These are phyloP conservation scores for Rosa rugosa DNA, from an alignment of 306 rosid genomes.

Conservation along the genomic window DNA sequence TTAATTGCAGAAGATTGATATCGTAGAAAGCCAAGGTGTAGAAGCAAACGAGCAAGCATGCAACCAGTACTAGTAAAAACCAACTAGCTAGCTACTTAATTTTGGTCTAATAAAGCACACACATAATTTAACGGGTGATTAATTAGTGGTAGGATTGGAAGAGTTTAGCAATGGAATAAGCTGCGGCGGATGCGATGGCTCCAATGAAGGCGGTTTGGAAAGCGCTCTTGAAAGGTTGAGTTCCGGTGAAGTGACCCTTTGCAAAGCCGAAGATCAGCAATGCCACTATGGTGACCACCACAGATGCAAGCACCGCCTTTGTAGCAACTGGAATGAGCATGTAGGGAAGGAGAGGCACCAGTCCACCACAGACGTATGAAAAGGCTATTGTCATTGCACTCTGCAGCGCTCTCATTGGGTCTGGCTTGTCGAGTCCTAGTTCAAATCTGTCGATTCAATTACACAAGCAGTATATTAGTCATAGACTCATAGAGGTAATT, in stretches of 20 bases:
- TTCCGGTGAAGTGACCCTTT: conserved; percentile 84
- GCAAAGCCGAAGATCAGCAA: conserved; percentile 75
- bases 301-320: conserved; percentile 68
- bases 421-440: conserved; percentile 85
- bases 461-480: background rate
- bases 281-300: conserved; percentile 58
- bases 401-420: conserved; percentile 83
- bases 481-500: background rate
- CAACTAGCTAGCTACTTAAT: background rate
- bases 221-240: conserved; percentile 70
- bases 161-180: conserved; percentile 71
- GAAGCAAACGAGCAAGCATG: background rate
- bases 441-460: conserved; percentile 57
- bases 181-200: conserved; percentile 87
- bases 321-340: conserved; percentile 54
- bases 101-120: background rate
- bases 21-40: background rate
- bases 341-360: conserved; percentile 78
- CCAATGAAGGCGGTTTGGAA: conserved; percentile 78
- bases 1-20: background rate
- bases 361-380: conserved; percentile 72
- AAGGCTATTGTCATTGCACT: conserved; percentile 85
- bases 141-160: conserved; percentile 32
- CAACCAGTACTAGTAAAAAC: background rate
- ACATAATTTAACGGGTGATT: background rate